Percentiles rank a stretch among this genome's conserved stretches.
phyloP scores from a whole-genome alignment of 306 rosid genomes.

The Hippophae gyantsensis region DNA sequence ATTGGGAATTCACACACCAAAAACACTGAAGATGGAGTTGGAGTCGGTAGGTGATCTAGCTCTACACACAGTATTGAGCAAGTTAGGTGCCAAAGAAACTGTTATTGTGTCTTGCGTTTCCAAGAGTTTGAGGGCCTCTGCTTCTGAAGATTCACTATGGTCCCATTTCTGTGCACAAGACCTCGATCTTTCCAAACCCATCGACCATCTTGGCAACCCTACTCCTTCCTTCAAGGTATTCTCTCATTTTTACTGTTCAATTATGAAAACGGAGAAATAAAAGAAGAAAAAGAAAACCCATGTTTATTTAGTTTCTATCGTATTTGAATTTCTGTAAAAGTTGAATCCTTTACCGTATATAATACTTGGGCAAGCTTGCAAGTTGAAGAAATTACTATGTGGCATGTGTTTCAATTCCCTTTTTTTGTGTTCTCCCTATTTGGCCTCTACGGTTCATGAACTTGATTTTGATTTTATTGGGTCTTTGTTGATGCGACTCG shows the following conservation, averaged over 20 bases:
- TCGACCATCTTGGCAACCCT: constrained; percentile 52
- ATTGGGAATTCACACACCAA: too few species aligned
- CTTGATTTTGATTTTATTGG: neutral
- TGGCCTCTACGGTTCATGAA: neutral
- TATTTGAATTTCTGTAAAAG: neutral
- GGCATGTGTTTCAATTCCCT: neutral
- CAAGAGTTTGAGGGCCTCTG: constrained; percentile 37
- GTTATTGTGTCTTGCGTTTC: constrained; percentile 49
- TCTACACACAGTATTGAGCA: constrained; percentile 32
- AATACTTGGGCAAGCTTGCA: neutral
- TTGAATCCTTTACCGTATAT: neutral
- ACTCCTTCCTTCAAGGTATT: constrained; percentile 63
- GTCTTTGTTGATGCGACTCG: neutral
- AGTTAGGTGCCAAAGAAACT: constrained; percentile 44
- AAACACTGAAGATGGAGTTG: constrained; percentile 30
- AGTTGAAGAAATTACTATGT: neutral
- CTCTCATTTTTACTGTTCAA: neutral
- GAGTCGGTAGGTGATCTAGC: constrained; percentile 69
- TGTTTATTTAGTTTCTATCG: neutral
- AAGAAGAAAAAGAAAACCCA: neutral
- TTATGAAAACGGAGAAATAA: neutral
- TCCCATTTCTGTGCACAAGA: constrained; percentile 42
- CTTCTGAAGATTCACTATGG: constrained; percentile 73
- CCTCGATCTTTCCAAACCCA: constrained; percentile 38
- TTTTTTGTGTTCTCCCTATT: neutral